Conservation (phyloP, 441 rosid genomes). For the Capsella rubella region DNA sequence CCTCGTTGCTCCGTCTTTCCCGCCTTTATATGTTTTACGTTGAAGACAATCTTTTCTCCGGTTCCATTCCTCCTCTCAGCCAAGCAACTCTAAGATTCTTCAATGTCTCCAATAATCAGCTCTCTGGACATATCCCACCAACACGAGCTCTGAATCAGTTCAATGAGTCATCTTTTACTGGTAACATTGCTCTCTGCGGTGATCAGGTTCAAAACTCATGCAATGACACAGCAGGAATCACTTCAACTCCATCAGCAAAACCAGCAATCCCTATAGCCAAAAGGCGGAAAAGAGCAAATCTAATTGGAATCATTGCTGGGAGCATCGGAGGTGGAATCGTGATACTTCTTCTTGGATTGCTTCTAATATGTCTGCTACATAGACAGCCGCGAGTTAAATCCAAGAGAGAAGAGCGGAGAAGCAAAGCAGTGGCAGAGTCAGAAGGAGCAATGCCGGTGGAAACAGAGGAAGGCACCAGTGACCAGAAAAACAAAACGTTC, state of each 20-base stretch:
- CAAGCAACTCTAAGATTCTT: slow-evolving; percentile 79
- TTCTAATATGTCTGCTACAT: slow-evolving; percentile 27
- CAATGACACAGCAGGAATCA: slow-evolving; percentile 26
- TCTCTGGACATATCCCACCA: slow-evolving; percentile 76
- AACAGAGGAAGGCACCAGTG: slow-evolving; percentile 38
- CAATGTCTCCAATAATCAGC: slow-evolving; percentile 69
- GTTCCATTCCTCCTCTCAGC: slow-evolving; percentile 71
- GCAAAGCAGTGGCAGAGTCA: slow-evolving; percentile 32
- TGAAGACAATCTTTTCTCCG: slow-evolving; percentile 64
- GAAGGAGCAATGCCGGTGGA: slow-evolving; percentile 32
- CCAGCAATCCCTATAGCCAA: not conserved
- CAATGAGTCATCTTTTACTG: slow-evolving; percentile 60
- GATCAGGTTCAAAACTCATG: slow-evolving; percentile 67
- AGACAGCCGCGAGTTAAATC: not conserved
- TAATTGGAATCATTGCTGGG: slow-evolving; percentile 52
- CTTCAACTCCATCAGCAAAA: slow-evolving; percentile 48
- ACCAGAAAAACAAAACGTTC: slow-evolving; percentile 57
- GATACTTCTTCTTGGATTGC: slow-evolving; percentile 29
- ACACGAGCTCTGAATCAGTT: slow-evolving; percentile 67
- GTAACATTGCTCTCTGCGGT: slow-evolving; percentile 72
- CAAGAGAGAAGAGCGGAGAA: slow-evolving; percentile 41
- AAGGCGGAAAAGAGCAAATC: slow-evolving; percentile 28
- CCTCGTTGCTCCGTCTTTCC: slow-evolving; percentile 57
- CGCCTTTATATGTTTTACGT: slow-evolving; percentile 63
- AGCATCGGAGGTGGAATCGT: slow-evolving; percentile 51